Evolutionary conservation across 169 alveolate genomes (phyloP), one percentile per base, ranked within the genome.

Genomic region (Plasmodium relictum): DNA sequence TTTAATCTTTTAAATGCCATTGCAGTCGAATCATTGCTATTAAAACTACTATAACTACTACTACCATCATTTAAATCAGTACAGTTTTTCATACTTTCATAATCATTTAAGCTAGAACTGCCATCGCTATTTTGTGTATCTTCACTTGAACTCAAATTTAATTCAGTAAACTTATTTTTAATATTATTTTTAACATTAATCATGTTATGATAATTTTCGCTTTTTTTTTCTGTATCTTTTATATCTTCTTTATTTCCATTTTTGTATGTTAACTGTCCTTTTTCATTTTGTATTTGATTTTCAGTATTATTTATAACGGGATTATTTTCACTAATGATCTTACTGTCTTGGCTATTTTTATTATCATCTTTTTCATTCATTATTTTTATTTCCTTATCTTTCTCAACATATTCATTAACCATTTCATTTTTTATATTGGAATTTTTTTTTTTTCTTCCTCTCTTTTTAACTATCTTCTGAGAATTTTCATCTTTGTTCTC

Each of bases 121-220:
- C n/a, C 20, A 2, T 52, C 42, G 20, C 16, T 50, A 24, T 54
- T 65, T 10, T 20, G 42, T 24, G 58, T 42, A 16, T 56, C 44
- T 12, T 83, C 91, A 62, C 91, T 83, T n/a, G 91, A 83, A 7
- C 74, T 62, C 56, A 70, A 52, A 50, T 83, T 83, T 44, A 59
- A 61, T 22, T 59, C 69, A 7, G 50, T 26, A 16, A 83, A 20
- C 16, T 16, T 80, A 24, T 66, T 31, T 39, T 66, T 66, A 12
- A 16, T 66, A 61, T 26, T 24, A 20, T 7, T 61, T 18, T 61
- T 61, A 6, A 7, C 18, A 20, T n/a, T 22, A 59, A 18, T 22
- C 6, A 9, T 8, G 44, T 41, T 12, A 14, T 69, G 18, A 24
- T 0, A 16, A 18, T 70, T 10, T 9, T 73, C 44, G 10, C 18